Conservation (phyloP, 306 rosid genomes). For the Vicia sativa region DNA sequence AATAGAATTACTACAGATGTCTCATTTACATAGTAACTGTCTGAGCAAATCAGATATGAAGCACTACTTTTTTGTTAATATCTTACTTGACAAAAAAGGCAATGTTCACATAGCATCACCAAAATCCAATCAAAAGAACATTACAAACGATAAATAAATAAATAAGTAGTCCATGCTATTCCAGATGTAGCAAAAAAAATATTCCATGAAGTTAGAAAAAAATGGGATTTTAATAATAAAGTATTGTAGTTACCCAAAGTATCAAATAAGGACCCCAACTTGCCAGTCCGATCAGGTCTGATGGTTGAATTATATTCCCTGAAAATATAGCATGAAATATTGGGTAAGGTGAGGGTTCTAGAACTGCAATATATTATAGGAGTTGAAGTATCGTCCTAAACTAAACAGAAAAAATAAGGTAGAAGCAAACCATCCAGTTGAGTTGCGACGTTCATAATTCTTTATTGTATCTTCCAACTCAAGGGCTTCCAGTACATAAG, state of each 20-base stretch:
- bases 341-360: constrained; percentile 24
- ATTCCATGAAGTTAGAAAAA: constrained; percentile 9
- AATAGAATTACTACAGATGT: neutral
- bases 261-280: constrained; percentile 67
- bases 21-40: constrained; percentile 29
- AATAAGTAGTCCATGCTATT: constrained; percentile 11
- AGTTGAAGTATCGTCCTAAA: constrained; percentile 8
- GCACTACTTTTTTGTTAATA: neutral
- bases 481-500: constrained; percentile 78
- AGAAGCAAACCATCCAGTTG: constrained; percentile 88
- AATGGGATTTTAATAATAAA: constrained; percentile 13
- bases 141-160: neutral
- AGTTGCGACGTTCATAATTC: constrained; percentile 71
- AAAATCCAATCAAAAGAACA: constrained; percentile 9
- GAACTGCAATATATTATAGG: constrained; percentile 29
- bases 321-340: constrained; percentile 42
- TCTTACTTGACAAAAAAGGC: neutral
- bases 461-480: constrained; percentile 89
- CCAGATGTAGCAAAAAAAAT: constrained; percentile 18
- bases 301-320: constrained; percentile 88
- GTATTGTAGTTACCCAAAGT: constrained; percentile 63
- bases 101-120: neutral
- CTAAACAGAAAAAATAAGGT: constrained; percentile 28
- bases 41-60: constrained; percentile 20
- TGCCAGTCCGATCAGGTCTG: constrained; percentile 75